Percentiles rank a stretch among this genome's conserved stretches.
Evolutionary conservation across 768 basidiomycete species (phyloP).

Genomic region (Auriculariales sp.): DNA sequence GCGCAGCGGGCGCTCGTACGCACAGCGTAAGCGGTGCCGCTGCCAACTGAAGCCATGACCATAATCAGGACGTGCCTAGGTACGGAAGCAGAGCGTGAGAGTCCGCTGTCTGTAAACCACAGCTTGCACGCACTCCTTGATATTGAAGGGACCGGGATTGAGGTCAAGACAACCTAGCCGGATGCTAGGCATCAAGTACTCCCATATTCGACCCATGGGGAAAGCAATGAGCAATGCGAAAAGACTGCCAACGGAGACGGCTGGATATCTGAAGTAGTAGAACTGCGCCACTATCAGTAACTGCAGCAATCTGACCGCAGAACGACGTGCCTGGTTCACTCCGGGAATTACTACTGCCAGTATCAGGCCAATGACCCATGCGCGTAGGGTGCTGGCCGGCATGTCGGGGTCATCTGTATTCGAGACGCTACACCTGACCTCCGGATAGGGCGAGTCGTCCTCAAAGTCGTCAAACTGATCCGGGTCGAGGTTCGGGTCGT

Average conservation of each 20-base stretch:
- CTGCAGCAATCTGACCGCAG: too few species aligned
- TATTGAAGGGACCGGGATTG: slow-evolving; percentile 57
- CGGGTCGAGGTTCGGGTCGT: neutral
- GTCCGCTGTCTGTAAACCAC: neutral
- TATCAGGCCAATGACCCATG: slow-evolving; percentile 4
- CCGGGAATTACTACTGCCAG: slow-evolving; percentile 3
- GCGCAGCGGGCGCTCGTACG: neutral
- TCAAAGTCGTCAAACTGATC: neutral
- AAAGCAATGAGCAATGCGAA: slow-evolving; percentile 59
- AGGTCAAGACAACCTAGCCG: slow-evolving; percentile 12
- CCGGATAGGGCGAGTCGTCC: slow-evolving; percentile 35
- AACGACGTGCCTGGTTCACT: too few species aligned
- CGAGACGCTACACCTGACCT: slow-evolving; percentile 36
- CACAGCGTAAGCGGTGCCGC: neutral
- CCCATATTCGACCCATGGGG: slow-evolving; percentile 49
- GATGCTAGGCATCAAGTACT: slow-evolving; percentile 4
- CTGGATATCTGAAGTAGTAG: slow-evolving; percentile 15
- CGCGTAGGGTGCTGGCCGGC: slow-evolving; percentile 5
- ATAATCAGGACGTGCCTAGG: slow-evolving; percentile 14
- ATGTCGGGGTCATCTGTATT: slow-evolving; percentile 33
- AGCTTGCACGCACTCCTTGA: slow-evolving; percentile 54
- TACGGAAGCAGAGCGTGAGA: neutral
- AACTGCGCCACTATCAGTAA: slow-evolving; percentile 25
- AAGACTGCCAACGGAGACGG: slow-evolving; percentile 21
- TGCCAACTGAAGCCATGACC: slow-evolving; percentile 12